Evolutionary conservation across 805 yeast species (phyloP), one percentile per base, ranked within the genome.

Genomic region (Cyberlindnera petersonii): DNA sequence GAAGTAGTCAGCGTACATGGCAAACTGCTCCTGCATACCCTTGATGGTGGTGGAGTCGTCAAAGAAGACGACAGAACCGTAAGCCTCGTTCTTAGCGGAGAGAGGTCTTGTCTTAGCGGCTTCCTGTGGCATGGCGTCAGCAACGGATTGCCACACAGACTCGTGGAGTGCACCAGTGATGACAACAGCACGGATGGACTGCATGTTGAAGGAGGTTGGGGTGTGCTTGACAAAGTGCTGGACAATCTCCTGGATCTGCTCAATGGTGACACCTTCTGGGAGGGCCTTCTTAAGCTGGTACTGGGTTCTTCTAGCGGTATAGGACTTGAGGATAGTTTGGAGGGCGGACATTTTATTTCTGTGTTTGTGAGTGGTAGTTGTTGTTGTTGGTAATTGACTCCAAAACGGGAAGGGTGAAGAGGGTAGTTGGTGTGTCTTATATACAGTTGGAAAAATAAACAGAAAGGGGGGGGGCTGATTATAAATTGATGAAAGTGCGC

Each of bases 191-290:
- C 78, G 66, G 52, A 65, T 60, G 32, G 68, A 62, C 58, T 74
- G 79, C 31, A 71, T 65, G 64, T 74, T 74, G 67, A 71, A 74
- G 20, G 72, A 55, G 16, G 75, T 68, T 52, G 79, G 79, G 13
- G 73, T 68, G 49, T 68, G 58, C 52, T 68, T 71, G 37, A 74
- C 61, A 31, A 72, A 61, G 22, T 62, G 57, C 53, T 68, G 66
- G n/a, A 72, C 70, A 27, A 67, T 48, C 23, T 53, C 49, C 48
- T 63, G 68, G 21, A 74, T 59, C 44, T 69, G 65, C 10, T 55
- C 56, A 32, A 70, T 44, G 36, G 68, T 49, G 45, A 71, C 61
- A 29, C 60, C 63, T 13, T 56, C 49, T 50, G 77, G 76, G 41
- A 71, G 56, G 39, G 66, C 61, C 52, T 71, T 69, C 46, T 62